Evolutionary conservation across 176 grass and related monocot genomes (phyloP).

Genomic region (Luzula sylvatica): DNA sequence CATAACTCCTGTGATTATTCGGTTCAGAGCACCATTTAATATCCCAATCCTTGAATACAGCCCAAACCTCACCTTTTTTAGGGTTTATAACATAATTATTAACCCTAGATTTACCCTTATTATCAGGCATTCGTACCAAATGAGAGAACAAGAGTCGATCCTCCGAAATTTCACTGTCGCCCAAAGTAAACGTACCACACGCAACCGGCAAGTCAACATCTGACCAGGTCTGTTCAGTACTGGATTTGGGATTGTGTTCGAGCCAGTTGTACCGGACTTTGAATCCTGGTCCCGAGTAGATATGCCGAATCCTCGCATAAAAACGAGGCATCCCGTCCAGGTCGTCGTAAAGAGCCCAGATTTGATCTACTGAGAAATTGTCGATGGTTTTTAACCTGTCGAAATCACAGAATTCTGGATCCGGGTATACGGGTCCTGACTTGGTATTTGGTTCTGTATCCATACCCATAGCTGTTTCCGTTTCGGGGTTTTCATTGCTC

Average conservation of each 20-base stretch:
- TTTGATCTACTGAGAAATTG: conserved; percentile 55
- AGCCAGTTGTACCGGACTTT: conserved; percentile 65
- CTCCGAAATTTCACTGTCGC: conserved; percentile 29
- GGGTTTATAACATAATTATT: conserved; percentile 57
- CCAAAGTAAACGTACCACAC: conserved; percentile 62
- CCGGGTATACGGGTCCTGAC: conserved; percentile 34
- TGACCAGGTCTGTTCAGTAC: conserved; percentile 41
- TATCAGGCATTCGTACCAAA: conserved; percentile 33
- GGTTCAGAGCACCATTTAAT: conserved; percentile 63
- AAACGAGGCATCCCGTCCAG: conserved; percentile 86
- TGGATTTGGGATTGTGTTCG: conserved; percentile 27
- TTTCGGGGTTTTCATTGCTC: conserved; percentile 17
- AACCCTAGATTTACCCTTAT: conserved; percentile 44
- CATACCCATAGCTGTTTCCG: background rate
- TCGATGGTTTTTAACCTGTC: conserved; percentile 49
- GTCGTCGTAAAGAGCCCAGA: conserved; percentile 85
- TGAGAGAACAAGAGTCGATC: conserved; percentile 81
- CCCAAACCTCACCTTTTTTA: conserved; percentile 75
- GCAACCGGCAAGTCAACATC: conserved; percentile 61
- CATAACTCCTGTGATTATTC: conserved; percentile 51
- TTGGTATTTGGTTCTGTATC: background rate
- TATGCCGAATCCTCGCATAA: conserved; percentile 61
- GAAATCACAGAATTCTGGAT: conserved; percentile 83
- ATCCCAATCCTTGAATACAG: conserved; percentile 80
- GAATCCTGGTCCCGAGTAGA: conserved; percentile 33